phyloP scores from a whole-genome alignment of 2,329 filamentous ascomycete species.

The Aspergillus quadricinctus region DNA sequence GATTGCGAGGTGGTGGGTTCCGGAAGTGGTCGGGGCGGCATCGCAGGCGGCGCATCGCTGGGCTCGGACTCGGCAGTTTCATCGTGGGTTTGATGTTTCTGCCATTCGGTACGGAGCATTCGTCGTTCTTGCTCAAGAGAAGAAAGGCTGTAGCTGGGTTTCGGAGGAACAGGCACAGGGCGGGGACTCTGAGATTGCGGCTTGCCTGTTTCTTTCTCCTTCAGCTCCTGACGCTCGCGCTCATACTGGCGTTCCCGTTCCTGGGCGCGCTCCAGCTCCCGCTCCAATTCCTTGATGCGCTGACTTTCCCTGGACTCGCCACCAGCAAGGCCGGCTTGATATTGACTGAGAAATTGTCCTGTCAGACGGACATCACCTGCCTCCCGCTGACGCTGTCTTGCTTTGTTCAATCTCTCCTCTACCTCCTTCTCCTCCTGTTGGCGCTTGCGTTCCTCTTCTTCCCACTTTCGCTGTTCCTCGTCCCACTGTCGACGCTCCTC shows the following conservation, averaged over 20 bases:
- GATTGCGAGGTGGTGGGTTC: constrained; percentile 11
- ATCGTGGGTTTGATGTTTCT: constrained; percentile 35
- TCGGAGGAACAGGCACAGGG: constrained; percentile 28
- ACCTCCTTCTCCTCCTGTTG: constrained; percentile 69
- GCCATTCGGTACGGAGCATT: constrained; percentile 55
- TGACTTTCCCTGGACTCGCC: constrained; percentile 54
- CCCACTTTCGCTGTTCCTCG: constrained; percentile 64
- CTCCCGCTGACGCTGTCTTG: constrained; percentile 58
- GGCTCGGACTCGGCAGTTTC: constrained; percentile 2
- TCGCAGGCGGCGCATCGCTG: constrained; percentile 15
- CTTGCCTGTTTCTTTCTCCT: constrained; percentile 20
- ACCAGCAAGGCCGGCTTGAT: constrained; percentile 65
- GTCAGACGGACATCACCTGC: constrained; percentile 65
- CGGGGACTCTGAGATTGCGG: constrained; percentile 27
- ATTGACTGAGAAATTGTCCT: constrained; percentile 83
- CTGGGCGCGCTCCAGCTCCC: constrained; percentile 63
- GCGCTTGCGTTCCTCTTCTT: constrained; percentile 67
- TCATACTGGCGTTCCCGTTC: constrained; percentile 64
- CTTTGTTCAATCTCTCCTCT: constrained; percentile 62
- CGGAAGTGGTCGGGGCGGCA: constrained; percentile 29
- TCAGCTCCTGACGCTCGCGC: constrained; percentile 53
- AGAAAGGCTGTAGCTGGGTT: constrained; percentile 51
- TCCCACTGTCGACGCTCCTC: constrained; percentile 27
- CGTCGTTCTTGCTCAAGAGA: constrained; percentile 59
- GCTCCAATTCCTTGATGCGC: constrained; percentile 76